Evolutionary conservation across 208 protist genomes (phyloP).

Genomic region (Leishmania gerbilli): DNA sequence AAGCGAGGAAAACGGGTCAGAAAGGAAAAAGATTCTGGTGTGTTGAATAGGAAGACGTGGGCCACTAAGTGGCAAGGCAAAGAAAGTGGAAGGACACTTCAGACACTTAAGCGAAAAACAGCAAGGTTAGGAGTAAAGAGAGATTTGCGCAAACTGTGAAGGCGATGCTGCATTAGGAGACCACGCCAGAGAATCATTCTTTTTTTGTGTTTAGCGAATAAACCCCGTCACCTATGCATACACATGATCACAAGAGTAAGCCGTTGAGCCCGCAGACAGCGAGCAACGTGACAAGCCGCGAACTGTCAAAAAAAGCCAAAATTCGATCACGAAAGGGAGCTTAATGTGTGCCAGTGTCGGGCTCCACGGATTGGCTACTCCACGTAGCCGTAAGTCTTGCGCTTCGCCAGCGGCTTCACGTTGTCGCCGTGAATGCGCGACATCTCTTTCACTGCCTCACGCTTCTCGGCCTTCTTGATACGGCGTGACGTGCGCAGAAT

Average conservation of each 20-base stretch:
- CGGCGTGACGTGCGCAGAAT: constrained; percentile 66
- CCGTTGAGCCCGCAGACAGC: not conserved
- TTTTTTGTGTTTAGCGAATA: not conserved
- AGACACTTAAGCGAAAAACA: constrained; percentile 7
- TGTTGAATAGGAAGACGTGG: not conserved
- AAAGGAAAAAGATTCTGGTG: not conserved
- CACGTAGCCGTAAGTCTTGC: constrained; percentile 87
- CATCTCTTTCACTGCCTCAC: constrained; percentile 88
- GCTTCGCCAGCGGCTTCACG: constrained; percentile 83
- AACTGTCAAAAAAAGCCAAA: not conserved
- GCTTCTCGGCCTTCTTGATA: constrained; percentile 77
- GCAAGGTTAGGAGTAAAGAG: not conserved
- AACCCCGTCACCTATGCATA: not conserved
- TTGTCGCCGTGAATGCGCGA: constrained; percentile 76
- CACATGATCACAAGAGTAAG: not conserved
- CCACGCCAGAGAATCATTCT: not conserved
- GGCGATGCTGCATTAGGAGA: not conserved
- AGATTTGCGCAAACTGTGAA: not conserved
- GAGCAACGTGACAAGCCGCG: not conserved
- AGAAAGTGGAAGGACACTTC: not conserved
- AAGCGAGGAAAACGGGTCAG: not conserved
- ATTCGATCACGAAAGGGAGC: too few relatives aligned
- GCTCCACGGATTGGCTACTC: constrained; percentile 41
- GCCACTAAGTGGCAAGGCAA: not conserved
- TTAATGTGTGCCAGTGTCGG: not conserved